These are phyloP conservation scores for Vickermania spadyakhi DNA, from an alignment of 208 protist genomes.

Conservation along the genomic window DNA sequence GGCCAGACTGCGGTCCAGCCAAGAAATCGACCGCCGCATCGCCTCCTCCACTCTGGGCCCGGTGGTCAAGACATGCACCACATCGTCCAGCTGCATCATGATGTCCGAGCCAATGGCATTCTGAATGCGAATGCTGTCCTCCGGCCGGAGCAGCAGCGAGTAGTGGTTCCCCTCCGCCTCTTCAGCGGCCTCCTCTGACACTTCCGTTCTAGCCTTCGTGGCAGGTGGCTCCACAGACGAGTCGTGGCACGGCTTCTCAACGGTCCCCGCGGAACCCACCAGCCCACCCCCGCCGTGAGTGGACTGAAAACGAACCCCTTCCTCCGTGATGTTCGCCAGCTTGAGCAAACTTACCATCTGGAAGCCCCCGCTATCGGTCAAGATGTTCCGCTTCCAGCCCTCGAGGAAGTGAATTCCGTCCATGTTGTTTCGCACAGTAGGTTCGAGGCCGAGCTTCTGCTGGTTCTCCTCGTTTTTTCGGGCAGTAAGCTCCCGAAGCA, in stretches of 20 bases:
- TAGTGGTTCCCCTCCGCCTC: constrained; percentile 22
- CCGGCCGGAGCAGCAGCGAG: constrained; percentile 94
- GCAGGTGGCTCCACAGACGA: constrained; percentile 5
- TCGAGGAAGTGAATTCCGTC: constrained; percentile 97
- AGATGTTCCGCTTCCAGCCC: constrained; percentile 92
- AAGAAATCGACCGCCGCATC: constrained; percentile 93
- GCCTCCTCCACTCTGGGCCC: constrained; percentile 94
- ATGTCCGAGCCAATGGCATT: constrained; percentile 98
- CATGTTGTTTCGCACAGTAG: constrained; percentile 67
- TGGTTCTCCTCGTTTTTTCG: constrained; percentile 39
- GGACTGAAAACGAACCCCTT: constrained; percentile 98
- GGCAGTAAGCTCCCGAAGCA: constrained; percentile 59
- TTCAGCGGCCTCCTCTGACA: neutral
- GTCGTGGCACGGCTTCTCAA: neutral
- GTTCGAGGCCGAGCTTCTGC: neutral
- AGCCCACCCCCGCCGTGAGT: constrained; percentile 88
- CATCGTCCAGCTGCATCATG: constrained; percentile 99
- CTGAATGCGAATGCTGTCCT: constrained; percentile 97
- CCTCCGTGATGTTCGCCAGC: constrained; percentile 96
- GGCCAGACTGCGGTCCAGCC: constrained; percentile 96
- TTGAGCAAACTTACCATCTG: constrained; percentile 98
- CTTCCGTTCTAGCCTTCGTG: constrained; percentile 1
- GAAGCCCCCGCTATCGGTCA: constrained; percentile 98
- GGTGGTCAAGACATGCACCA: constrained; percentile 87
- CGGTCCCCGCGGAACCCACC: neutral